These are phyloP conservation scores for Candida pseudofarinosa DNA, from an alignment of 805 yeast species.

Conservation along the genomic window DNA sequence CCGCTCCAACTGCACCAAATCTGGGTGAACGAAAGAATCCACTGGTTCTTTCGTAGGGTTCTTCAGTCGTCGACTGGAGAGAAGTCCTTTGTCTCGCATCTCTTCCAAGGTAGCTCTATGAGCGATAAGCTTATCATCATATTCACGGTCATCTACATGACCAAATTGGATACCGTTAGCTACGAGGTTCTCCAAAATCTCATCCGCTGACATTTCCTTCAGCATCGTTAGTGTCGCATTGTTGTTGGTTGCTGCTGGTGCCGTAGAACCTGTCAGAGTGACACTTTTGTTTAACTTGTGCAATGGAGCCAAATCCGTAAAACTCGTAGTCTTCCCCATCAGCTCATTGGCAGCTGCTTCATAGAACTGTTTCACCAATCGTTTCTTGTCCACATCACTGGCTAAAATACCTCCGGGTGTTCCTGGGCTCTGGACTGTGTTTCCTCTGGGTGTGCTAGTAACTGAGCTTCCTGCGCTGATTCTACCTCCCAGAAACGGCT, in stretches of 20 bases:
- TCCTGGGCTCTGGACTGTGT: background rate
- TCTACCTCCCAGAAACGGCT: background rate
- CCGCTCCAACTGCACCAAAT: background rate
- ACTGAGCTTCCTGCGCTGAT: background rate
- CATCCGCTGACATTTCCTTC: background rate
- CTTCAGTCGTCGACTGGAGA: background rate
- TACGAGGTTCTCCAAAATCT: background rate
- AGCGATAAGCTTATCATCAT: background rate
- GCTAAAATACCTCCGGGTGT: slow-evolving; percentile 5
- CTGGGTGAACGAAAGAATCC: background rate
- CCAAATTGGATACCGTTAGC: background rate
- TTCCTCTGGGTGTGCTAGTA: background rate
- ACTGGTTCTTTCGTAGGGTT: background rate
- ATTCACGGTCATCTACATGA: background rate
- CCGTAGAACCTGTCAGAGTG: background rate
- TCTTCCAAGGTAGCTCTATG: background rate
- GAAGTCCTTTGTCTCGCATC: background rate
- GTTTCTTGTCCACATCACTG: slow-evolving; percentile 20
- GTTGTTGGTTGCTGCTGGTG: background rate
- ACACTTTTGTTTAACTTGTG: background rate
- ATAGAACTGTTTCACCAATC: slow-evolving; percentile 38
- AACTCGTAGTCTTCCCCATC: background rate
- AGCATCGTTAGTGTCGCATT: background rate
- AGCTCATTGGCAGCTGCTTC: slow-evolving; percentile 15
- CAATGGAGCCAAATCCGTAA: background rate